These are phyloP conservation scores for Phaffomyces antillensis DNA, from an alignment of 805 yeast genomes.

Conservation along the genomic window DNA sequence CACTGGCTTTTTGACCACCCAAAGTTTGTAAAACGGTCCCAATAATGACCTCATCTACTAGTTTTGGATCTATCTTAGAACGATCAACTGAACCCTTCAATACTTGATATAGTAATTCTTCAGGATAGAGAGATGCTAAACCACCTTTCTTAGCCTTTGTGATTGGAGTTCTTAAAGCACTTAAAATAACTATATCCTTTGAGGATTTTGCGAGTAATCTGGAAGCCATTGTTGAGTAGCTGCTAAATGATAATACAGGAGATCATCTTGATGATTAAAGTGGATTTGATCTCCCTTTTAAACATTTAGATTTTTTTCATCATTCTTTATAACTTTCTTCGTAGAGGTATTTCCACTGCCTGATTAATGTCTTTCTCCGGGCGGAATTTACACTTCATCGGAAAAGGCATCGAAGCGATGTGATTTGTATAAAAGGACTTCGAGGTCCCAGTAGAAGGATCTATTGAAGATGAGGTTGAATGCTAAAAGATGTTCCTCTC, in stretches of 20 bases:
- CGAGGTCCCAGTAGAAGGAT: too few species aligned
- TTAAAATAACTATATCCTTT: slow-evolving; percentile 72
- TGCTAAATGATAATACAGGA: too few species aligned
- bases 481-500: background rate
- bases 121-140: slow-evolving; percentile 73
- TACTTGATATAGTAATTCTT: slow-evolving; percentile 60
- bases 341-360: too few species aligned
- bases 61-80: slow-evolving; percentile 38
- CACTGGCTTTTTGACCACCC: slow-evolving; percentile 86
- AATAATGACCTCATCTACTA: slow-evolving; percentile 73
- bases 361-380: too few species aligned
- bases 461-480: background rate
- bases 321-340: too few species aligned
- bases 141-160: slow-evolving; percentile 78
- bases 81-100: slow-evolving; percentile 52
- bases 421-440: too few species aligned
- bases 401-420: too few species aligned
- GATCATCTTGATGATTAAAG: too few species aligned
- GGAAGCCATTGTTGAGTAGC: background rate
- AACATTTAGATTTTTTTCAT: too few species aligned
- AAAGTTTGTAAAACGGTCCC: slow-evolving; percentile 87
- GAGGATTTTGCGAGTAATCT: slow-evolving; percentile 4
- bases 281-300: too few species aligned
- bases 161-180: slow-evolving; percentile 80
- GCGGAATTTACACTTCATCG: too few species aligned